Conservation (phyloP, 2,329 filamentous ascomycete species). For the Tetracladium maxilliforme region DNA sequence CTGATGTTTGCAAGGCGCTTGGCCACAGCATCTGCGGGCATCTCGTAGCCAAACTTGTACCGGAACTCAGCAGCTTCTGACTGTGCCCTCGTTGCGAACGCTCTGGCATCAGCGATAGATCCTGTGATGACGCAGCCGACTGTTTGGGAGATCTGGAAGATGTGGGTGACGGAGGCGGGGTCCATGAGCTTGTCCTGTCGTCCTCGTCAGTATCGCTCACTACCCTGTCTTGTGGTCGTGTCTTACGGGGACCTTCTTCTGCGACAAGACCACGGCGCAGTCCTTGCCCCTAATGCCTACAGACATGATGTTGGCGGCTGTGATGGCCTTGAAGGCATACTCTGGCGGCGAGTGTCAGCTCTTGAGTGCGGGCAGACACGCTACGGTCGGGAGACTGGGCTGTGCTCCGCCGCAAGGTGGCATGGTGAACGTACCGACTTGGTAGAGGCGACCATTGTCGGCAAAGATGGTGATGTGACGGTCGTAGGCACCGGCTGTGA, state of each 20-base stretch:
- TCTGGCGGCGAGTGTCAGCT: conserved; percentile 40
- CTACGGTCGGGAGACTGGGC: conserved; percentile 3
- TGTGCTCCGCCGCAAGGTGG: too few species aligned
- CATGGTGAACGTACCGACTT: conserved; percentile 70
- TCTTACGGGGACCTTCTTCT: conserved; percentile 98
- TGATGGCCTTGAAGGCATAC: conserved; percentile 99
- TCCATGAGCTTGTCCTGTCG: conserved; percentile 95
- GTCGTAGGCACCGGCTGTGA: conserved; percentile 83
- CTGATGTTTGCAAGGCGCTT: conserved; percentile 98
- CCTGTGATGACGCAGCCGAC: conserved; percentile 98
- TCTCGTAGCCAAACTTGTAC: conserved; percentile 99
- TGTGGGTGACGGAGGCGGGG: conserved; percentile 88
- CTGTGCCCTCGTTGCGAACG: conserved; percentile 82
- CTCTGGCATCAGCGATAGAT: conserved; percentile 92
- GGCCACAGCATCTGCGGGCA: conserved; percentile 92
- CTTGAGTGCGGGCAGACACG: too few species aligned
- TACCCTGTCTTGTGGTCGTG: conserved; percentile 17
- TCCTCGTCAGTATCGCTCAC: conserved; percentile 1
- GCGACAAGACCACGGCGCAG: conserved; percentile 91
- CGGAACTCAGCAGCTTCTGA: conserved; percentile 94
- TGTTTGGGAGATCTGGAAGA: conserved; percentile 91
- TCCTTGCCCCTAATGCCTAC: conserved; percentile 92
- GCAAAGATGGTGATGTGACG: conserved; percentile 99
- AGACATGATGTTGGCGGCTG: conserved; percentile 96
- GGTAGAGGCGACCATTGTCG: conserved; percentile 93